Evolutionary conservation across 176 grass and related monocot species (phyloP).

Genomic region (Zoysia japonica): DNA sequence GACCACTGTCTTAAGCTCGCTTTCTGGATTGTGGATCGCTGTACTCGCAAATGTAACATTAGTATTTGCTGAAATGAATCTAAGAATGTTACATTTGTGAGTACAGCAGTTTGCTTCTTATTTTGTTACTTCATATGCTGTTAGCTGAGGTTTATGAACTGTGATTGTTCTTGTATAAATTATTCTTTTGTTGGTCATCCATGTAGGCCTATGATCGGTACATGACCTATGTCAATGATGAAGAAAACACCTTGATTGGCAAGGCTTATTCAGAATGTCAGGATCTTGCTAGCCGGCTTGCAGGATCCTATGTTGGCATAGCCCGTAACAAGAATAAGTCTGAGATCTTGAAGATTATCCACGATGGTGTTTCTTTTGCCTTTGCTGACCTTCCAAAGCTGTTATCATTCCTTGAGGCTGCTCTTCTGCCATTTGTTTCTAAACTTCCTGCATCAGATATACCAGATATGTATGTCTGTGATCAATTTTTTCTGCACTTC

Average conservation of each 20-base stretch:
- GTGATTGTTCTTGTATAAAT: conserved; percentile 16
- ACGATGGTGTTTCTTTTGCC: conserved; percentile 70
- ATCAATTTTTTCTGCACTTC: conserved; percentile 26
- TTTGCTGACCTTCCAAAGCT: conserved; percentile 71
- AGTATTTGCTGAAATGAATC: conserved; percentile 26
- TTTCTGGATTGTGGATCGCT: no score
- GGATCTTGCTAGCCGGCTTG: conserved; percentile 79
- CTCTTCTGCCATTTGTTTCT: conserved; percentile 78
- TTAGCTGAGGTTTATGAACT: conserved; percentile 20
- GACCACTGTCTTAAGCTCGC: no score
- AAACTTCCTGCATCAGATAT: conserved; percentile 79
- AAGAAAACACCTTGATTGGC: conserved; percentile 48
- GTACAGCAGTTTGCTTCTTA: background rate
- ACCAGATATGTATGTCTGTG: conserved; percentile 73
- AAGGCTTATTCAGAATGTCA: conserved; percentile 83
- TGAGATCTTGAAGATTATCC: conserved; percentile 85
- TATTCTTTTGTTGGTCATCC: conserved; percentile 42
- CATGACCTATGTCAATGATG: conserved; percentile 42
- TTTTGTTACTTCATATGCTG: conserved; percentile 11
- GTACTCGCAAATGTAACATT: no score
- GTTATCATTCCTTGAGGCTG: conserved; percentile 73
- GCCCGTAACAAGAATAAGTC: conserved; percentile 73
- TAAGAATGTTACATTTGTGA: background rate
- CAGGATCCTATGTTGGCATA: conserved; percentile 64
- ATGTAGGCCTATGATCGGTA: conserved; percentile 70